Base-by-base conservation (phyloP, 257 asterid species). In the Eucommia ulmoides region DNA sequence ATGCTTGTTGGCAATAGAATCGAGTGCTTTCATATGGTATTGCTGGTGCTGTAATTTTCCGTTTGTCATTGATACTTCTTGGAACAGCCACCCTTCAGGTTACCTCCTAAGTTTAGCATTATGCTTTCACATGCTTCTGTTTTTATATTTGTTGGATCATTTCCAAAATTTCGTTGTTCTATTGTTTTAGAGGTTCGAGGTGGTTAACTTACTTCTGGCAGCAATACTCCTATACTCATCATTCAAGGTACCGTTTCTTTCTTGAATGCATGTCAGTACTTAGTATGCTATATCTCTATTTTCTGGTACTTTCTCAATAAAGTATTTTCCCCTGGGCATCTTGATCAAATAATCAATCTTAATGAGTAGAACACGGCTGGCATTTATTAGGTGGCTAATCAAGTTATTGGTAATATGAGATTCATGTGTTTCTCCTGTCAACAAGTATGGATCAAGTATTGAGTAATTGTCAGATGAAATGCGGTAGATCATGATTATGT, bases 51-150 rank as follows among this genome's bases (percentile, higher is more conserved):
- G 49, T 91, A 59, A 33, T 91, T 71, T 86, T 91, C 69, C 70
- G 98, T 16, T 66, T 72, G 57, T 59, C 96, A 19, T 57, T 91
- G 74, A 91, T 91, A 64, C 93, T 91, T 70, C 94, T 91, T 24
- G 98, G 98, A 66, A 72, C 96, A 53, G 96, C 85, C 56, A 83
- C 98, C 24, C 76, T 91, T 69, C 96, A 91, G 98, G 98, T 91
- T 58, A 59, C 54, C 71, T 72, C 41, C 56, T 17, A 20, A 48
- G 51, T 41, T 64, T 41, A 33, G 12, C 20, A 63, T 24, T 50
- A 1, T 54, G 50, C 17, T 58, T 25, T 29, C 25, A 25, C 61
- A 46, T 57, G 65, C 63, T n/a, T n/a, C n/a, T n/a, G n/a, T n/a
- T n/a, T n/a, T n/a, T n/a, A n/a, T n/a, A n/a, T n/a, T n/a, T n/a